These are phyloP conservation scores for Podospora anserina DNA, from an alignment of 495 filamentous ascomycete species.

Conservation along the genomic window DNA sequence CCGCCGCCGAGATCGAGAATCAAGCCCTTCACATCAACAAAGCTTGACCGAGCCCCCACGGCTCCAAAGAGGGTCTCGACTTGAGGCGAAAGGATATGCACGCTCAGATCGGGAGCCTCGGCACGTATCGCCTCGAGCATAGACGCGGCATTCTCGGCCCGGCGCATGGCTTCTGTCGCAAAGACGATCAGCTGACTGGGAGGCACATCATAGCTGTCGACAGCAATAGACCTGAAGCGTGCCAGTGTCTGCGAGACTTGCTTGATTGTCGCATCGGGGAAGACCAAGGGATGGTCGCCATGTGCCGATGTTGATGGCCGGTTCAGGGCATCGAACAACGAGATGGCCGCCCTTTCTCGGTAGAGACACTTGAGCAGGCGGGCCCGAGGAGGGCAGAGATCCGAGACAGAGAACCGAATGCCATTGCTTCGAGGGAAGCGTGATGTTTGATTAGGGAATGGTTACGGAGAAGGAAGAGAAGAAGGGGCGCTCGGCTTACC, in stretches of 20 bases:
- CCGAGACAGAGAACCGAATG: slow-evolving; percentile 87
- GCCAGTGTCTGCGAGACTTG: slow-evolving; percentile 60
- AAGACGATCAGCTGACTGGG: slow-evolving; percentile 64
- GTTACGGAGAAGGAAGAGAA: background rate
- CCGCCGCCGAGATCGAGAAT: slow-evolving; percentile 90
- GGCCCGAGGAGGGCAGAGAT: slow-evolving; percentile 64
- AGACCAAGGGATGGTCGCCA: slow-evolving; percentile 48
- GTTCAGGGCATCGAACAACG: slow-evolving; percentile 83
- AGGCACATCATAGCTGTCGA: slow-evolving; percentile 60
- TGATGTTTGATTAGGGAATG: background rate
- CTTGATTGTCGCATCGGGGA: slow-evolving; percentile 60
- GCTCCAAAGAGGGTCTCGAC: slow-evolving; percentile 82
- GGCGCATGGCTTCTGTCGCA: slow-evolving; percentile 85
- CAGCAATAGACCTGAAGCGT: slow-evolving; percentile 72
- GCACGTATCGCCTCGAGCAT: slow-evolving; percentile 62
- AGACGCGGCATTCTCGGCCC: slow-evolving; percentile 66
- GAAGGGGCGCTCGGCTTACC: slow-evolving; percentile 43
- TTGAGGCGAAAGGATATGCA: slow-evolving; percentile 70
- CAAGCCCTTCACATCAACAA: slow-evolving; percentile 57
- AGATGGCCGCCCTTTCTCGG: slow-evolving; percentile 73
- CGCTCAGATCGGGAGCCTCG: slow-evolving; percentile 56
- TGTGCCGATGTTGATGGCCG: slow-evolving; percentile 22
- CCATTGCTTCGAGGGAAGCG: slow-evolving; percentile 64
- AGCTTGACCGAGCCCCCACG: slow-evolving; percentile 75
- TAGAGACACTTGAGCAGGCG: slow-evolving; percentile 75